Evolutionary conservation across 1,139 yeast genomes (phyloP).

Genomic region (Nakaseomyces kungkrabaensis): DNA sequence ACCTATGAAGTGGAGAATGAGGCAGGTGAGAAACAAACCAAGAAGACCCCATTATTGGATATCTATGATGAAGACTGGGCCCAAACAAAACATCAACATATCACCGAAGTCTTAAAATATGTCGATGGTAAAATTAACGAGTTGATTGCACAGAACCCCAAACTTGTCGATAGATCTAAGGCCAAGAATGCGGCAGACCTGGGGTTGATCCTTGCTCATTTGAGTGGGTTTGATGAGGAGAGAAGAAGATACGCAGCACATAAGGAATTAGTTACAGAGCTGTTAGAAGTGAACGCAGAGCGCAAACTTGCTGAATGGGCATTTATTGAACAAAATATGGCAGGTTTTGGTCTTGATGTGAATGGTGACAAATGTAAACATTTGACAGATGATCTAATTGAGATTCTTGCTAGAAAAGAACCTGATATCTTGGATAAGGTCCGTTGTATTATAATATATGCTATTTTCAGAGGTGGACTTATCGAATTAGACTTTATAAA

Average conservation of each 20-base stretch:
- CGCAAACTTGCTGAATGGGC: constrained; percentile 54
- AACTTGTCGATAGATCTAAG: constrained; percentile 50
- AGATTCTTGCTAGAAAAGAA: constrained; percentile 44
- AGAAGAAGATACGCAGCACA: constrained; percentile 52
- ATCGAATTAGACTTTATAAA: constrained; percentile 65
- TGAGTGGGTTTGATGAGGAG: constrained; percentile 59
- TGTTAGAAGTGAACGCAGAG: constrained; percentile 43
- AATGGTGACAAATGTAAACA: constrained; percentile 60
- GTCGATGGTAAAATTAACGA: constrained; percentile 55
- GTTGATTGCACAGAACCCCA: constrained; percentile 63
- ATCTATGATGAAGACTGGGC: constrained; percentile 63
- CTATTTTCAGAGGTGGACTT: constrained; percentile 77
- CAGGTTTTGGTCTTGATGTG: constrained; percentile 62
- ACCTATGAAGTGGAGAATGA: constrained; percentile 54
- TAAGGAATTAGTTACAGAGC: constrained; percentile 49
- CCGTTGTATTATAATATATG: constrained; percentile 68
- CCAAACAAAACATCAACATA: constrained; percentile 62
- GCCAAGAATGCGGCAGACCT: constrained; percentile 54
- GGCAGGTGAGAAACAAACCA: constrained; percentile 41
- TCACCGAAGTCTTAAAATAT: constrained; percentile 62
- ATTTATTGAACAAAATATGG: constrained; percentile 64
- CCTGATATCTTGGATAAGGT: constrained; percentile 55
- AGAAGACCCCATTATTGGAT: constrained; percentile 44
- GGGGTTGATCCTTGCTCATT: constrained; percentile 56
- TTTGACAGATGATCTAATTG: constrained; percentile 58